Evolutionary conservation across 73 alveolate species (phyloP).

Genomic region (Blepharisma stoltei): DNA sequence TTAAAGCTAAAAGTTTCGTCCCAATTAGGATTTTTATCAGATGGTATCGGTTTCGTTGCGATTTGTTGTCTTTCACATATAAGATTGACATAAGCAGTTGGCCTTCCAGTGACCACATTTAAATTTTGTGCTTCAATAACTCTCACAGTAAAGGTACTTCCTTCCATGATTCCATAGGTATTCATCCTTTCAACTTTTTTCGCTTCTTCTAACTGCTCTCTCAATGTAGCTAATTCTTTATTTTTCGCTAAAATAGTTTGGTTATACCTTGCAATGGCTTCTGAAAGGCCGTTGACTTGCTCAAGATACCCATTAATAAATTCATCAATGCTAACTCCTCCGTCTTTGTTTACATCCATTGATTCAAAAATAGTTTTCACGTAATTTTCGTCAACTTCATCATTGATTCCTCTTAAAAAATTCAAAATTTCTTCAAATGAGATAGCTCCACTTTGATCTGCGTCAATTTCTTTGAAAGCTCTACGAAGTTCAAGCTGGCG

Average conservation of each 20-base stretch:
- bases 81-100: slow-evolving; percentile 51
- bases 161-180: slow-evolving; percentile 50
- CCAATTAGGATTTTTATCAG: slow-evolving; percentile 61
- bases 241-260: slow-evolving; percentile 28
- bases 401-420: slow-evolving; percentile 11
- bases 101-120: slow-evolving; percentile 40
- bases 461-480: slow-evolving; percentile 22
- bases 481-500: neutral
- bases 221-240: slow-evolving; percentile 31
- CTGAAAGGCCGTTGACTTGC: slow-evolving; percentile 33
- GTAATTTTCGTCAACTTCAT: slow-evolving; percentile 7
- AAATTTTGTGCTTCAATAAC: slow-evolving; percentile 58
- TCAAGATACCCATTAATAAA: slow-evolving; percentile 37
- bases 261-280: slow-evolving; percentile 30
- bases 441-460: neutral
- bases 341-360: slow-evolving; percentile 47
- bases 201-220: slow-evolving; percentile 41
- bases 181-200: slow-evolving; percentile 50
- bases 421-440: slow-evolving; percentile 6
- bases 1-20: slow-evolving; percentile 57
- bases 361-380: slow-evolving; percentile 31
- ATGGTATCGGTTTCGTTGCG: slow-evolving; percentile 37
- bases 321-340: slow-evolving; percentile 51
- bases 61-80: slow-evolving; percentile 39
- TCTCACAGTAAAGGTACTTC: slow-evolving; percentile 43